Base-by-base conservation (phyloP, 116 monocot species). In the Dioscorea cayenensis region DNA sequence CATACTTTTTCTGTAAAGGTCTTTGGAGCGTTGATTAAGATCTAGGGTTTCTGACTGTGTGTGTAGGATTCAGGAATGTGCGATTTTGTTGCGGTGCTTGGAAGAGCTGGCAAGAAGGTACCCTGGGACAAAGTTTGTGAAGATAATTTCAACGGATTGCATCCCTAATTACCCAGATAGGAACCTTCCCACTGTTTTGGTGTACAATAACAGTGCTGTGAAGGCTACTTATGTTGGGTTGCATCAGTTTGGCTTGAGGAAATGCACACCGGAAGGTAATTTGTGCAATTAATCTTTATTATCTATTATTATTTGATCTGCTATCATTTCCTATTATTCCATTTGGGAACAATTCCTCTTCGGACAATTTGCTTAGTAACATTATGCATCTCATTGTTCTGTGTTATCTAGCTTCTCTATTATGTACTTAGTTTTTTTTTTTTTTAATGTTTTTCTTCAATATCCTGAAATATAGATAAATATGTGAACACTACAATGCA, bases 81-180 rank as follows among this genome's bases (percentile, higher is more conserved):
- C 70, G 23, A n/a, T 99, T 71, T 86, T 97, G 55, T 21, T 84
- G 36, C 78, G 51, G 49, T 93, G 89, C 78, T 65, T 93, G 71
- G 97, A 93, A 73, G 90, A 93, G 52, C 77, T 97, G 69, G 94
- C 97, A 43, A 83, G 81, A 6, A 88, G 81, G 76, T 99, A 99
- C 66, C 86, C 97, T 49, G 85, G 60, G 21, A 94, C 94, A 43
- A 99, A 99, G 76, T 99, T 97, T 78, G 90, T 99, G 48, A 99
- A 99, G 78, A 99, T 99, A 58, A 87, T 94, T 63, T 99, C 97
- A 4, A 94, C 90, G 18, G 97, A 93, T 63, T 99, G 97, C 82
- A 94, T 99, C 50, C 91, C 97, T 6, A 99, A 91, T 69, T 99
- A 99, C 51, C 97, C 94, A 9, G 97, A 99, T 67, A 25, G 80